Base-by-base conservation (phyloP, 2,329 filamentous ascomycete genomes). In the Teratosphaeria pseudoeucalypti region DNA sequence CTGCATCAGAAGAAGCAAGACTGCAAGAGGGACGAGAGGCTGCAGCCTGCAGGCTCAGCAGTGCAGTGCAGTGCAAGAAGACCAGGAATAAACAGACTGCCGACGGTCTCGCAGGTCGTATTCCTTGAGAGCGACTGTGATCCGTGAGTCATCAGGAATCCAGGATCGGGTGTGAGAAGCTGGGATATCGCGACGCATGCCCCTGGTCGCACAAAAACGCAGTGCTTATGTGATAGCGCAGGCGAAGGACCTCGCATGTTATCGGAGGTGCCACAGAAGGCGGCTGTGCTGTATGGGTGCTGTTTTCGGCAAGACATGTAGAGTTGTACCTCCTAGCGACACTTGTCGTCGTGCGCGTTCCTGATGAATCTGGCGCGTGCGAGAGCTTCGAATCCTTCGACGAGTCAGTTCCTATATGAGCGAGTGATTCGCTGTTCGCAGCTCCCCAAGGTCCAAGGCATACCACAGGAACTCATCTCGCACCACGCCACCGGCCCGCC, bases 141-240 rank as follows among this genome's bases (percentile, higher is more conserved):
- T 3, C 43, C 7, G 16, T 10, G 43, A 19, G n/a, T 49, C 43
- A 49, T 16, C 3, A 19, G 43, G 16, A n/a, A 47, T 4, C 19
- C 43, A 49, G 9, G 43, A n/a, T 23, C 34, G 9, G 39, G 55
- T 34, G n/a, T 52, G 34, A 58, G 56, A 26, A 52, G 49, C 56
- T 12, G 23, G 32, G 10, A 12, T 14, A 29, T 34, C 19, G 29
- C 56, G 26, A 19, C 26, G 23, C 29, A 53, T 26, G 5, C 34
- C 56, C 32, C 57, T 49, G 43, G 43, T 49, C 43, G 43, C 43
- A 49, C 43, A 9, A 52, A 32, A 55, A 23, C 34, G 57, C 39
- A 37, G 16, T 47, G 58, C 58, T 60, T 60, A 60, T 54, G 58
- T 55, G 58, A 57, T 37, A 34, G 56, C 34, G 55, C 29, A 34